phyloP scores from a whole-genome alignment of 495 filamentous ascomycete species.

The Astrocystis sublimbata region DNA sequence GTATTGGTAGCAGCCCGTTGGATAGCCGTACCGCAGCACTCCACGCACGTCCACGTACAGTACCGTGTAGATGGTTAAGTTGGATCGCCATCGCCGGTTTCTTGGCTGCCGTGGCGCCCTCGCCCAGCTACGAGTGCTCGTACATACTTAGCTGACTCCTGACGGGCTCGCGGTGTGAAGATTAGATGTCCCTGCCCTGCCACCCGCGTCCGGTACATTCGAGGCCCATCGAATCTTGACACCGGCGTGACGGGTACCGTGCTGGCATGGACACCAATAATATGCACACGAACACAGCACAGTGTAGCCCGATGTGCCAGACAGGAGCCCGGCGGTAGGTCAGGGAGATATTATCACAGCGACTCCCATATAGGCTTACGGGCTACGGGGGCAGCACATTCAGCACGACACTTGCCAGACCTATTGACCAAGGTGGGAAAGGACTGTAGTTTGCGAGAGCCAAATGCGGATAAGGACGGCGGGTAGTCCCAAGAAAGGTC shows the following conservation, averaged over 20 bases:
- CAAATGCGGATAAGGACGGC: constrained; percentile 6
- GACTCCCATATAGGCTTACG: not conserved
- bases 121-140: constrained; percentile 19
- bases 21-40: not conserved
- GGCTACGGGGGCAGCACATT: not conserved
- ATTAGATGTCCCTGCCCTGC: too few relatives aligned
- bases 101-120: constrained; percentile 10
- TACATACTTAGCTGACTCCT: too few relatives aligned
- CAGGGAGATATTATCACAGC: not conserved
- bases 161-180: too few relatives aligned
- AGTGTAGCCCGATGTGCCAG: not conserved
- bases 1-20: not conserved
- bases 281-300: not conserved
- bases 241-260: not conserved
- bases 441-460: not conserved
- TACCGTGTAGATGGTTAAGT: constrained; percentile 11
- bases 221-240: constrained; percentile 1
- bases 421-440: constrained; percentile 9
- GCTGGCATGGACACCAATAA: not conserved
- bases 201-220: too few relatives aligned
- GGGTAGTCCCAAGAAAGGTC: not conserved
- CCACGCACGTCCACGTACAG: not conserved
- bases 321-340: not conserved
- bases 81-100: constrained; percentile 19
- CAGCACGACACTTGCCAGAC: constrained; percentile 2